A percentile compares a stretch with the other conserved stretches of the same genome.
These are phyloP conservation scores for Periconia sp. DNA, from an alignment of 2,329 filamentous ascomycete species.

Conservation along the genomic window DNA sequence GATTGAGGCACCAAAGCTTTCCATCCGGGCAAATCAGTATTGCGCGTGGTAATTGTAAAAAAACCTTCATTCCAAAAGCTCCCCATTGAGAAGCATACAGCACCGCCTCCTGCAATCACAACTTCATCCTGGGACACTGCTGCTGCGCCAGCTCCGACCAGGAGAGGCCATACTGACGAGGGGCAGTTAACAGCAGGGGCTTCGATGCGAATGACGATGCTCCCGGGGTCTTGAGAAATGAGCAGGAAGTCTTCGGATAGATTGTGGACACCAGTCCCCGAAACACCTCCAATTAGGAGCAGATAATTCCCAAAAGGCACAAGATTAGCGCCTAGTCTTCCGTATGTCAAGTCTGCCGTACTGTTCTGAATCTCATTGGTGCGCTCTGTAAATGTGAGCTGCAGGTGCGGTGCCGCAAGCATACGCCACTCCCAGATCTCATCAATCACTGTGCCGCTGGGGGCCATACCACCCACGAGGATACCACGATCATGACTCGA, in stretches of 20 bases:
- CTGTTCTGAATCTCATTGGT: conserved; percentile 28
- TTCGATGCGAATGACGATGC: conserved; percentile 25
- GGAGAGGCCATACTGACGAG: conserved; percentile 63
- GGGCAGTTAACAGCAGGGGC: conserved; percentile 24
- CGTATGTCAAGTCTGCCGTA: conserved; percentile 33
- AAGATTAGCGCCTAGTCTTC: conserved; percentile 60
- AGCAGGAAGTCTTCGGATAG: conserved; percentile 35
- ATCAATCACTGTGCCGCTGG: conserved; percentile 66
- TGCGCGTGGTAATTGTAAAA: conserved; percentile 24
- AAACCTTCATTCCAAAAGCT: conserved; percentile 72
- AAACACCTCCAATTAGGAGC: conserved; percentile 61
- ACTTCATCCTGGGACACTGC: conserved; percentile 57
- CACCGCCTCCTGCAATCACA: conserved; percentile 77
- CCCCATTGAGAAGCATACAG: conserved; percentile 90
- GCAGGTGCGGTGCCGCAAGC: conserved; percentile 36
- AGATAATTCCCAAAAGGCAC: conserved; percentile 53
- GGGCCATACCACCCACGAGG: conserved; percentile 73
- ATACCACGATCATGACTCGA: conserved; percentile 61
- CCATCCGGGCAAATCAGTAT: conserved; percentile 25
- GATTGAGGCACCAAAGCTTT: conserved; percentile 6
- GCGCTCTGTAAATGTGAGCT: conserved; percentile 35
- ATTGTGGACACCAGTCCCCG: conserved; percentile 31
- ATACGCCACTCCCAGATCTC: conserved; percentile 70
- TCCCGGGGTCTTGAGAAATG: conserved; percentile 21
- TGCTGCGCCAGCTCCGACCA: conserved; percentile 71